Evolutionary conservation across 305 asterid genomes (phyloP).

Genomic region (Fraxinus angustifolia): DNA sequence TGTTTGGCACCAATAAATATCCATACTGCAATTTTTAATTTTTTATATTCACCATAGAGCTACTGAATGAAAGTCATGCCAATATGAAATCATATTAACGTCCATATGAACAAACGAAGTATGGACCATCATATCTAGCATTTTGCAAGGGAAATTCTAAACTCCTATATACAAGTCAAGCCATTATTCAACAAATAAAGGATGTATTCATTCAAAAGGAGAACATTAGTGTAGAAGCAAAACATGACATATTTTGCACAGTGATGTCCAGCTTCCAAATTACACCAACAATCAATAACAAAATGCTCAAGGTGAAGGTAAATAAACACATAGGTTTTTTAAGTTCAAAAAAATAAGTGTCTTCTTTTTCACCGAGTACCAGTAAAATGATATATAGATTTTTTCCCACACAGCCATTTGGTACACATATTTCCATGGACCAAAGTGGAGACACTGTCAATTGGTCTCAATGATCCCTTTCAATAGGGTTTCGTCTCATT

Average conservation of each 20-base stretch:
- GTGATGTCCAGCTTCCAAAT: background rate
- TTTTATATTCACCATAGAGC: background rate
- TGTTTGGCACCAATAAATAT: background rate
- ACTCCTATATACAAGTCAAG: background rate
- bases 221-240: background rate
- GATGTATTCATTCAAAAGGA: background rate
- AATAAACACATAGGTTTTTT: background rate
- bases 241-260: background rate
- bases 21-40: background rate
- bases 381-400: background rate
- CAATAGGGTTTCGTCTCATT: no score
- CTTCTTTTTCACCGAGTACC: background rate
- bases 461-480: no score
- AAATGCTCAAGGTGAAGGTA: background rate
- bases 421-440: background rate
- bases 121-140: background rate
- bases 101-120: background rate
- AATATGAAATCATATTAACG: background rate
- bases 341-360: background rate
- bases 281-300: background rate
- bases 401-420: background rate
- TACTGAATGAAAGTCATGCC: background rate
- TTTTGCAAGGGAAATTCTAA: background rate
- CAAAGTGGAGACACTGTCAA: background rate
- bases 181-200: background rate